phyloP scores from a whole-genome alignment of 228 moss, liverwort and hornwort species.

The Sphagnum fallax region DNA sequence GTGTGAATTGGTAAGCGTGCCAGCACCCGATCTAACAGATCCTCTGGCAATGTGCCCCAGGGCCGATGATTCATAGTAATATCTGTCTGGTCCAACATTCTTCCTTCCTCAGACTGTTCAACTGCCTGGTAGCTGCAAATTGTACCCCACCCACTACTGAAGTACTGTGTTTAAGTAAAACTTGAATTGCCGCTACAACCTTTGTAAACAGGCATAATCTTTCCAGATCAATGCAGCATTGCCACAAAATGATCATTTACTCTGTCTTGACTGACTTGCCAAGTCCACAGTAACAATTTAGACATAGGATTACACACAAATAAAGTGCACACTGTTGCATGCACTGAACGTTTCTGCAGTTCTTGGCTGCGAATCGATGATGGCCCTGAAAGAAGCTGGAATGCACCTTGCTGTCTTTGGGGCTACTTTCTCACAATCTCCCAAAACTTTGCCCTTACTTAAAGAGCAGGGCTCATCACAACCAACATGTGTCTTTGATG shows the following conservation, averaged over 20 bases:
- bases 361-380: too few relatives aligned
- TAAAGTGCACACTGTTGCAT: not conserved
- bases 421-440: too few relatives aligned
- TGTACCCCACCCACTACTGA: not conserved
- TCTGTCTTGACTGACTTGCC: not conserved
- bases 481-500: too few relatives aligned
- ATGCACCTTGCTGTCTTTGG: too few relatives aligned
- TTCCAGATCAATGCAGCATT: not conserved
- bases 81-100: not conserved
- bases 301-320: not conserved
- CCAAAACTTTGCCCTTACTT: too few relatives aligned
- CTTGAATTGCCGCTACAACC: not conserved
- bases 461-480: too few relatives aligned
- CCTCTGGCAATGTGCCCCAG: not conserved
- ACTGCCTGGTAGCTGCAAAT: not conserved
- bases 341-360: too few relatives aligned
- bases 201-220: not conserved
- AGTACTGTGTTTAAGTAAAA: not conserved
- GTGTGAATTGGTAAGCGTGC: constrained; percentile 1
- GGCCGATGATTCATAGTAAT: not conserved
- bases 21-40: constrained; percentile 2
- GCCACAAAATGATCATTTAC: not conserved
- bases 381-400: too few relatives aligned
- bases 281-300: not conserved
- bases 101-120: not conserved